Conservation (phyloP, 257 asterid species). For the Capsicum rhomboideum region DNA sequence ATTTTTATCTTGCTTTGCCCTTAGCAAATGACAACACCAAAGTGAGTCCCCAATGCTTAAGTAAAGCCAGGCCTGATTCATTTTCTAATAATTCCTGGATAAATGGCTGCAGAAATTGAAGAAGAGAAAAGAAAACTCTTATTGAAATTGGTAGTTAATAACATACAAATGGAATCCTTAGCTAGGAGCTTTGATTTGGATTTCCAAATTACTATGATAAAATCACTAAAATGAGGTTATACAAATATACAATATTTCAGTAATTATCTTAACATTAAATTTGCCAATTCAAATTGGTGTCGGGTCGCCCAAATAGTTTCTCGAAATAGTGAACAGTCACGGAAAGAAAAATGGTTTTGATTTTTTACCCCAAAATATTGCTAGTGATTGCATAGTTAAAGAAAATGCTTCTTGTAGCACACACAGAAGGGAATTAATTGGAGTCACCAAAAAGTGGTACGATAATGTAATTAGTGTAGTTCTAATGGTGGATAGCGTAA, state of each 20-base stretch:
- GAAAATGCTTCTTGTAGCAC: not conserved
- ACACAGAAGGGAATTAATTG: not conserved
- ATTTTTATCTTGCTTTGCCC: not conserved
- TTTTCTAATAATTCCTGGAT: not conserved
- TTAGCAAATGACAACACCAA: not conserved
- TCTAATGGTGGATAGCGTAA: no score
- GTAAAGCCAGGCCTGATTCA: not conserved
- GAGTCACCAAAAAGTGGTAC: not conserved
- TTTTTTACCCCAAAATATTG: not conserved
- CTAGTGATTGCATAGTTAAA: not conserved
- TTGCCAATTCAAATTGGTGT: not conserved
- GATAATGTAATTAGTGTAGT: not conserved
- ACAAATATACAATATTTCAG: not conserved
- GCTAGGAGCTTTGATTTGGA: not conserved
- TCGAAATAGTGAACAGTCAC: not conserved
- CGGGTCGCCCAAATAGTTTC: not conserved
- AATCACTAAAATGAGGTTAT: not conserved
- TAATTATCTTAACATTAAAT: not conserved
- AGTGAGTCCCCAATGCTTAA: not conserved
- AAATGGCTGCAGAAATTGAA: not conserved
- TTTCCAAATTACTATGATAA: not conserved
- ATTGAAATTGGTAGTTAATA: not conserved
- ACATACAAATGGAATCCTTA: not conserved
- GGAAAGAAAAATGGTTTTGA: not conserved
- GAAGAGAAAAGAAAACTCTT: not conserved